Base-by-base conservation (phyloP, 306 rosid species). In the Dalbergia cochinchinensis region DNA sequence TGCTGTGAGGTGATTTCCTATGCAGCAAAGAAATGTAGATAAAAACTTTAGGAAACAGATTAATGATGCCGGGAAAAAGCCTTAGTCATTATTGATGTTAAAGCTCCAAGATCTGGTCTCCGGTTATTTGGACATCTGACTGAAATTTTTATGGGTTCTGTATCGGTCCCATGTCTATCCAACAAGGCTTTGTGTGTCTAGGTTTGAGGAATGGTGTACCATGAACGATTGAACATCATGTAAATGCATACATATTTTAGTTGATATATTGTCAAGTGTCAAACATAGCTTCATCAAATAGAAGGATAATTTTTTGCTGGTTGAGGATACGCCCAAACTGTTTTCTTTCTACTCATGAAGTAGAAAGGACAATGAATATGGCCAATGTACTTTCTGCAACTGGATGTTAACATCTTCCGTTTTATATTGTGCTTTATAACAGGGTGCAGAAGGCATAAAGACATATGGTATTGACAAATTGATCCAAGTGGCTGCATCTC, bases 371-470 rank as follows among this genome's bases (percentile, higher is more conserved):
- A 71, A 73, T 65, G n/a, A 12, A 18, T 35, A 42, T 64, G 74
- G 41, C 61, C 45, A 37, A 3, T 45, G 33, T 37, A 31, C 19
- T 10, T 64, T 63, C 47, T 68, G 68, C 54, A 12, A 60, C 66
- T 62, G 72, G 71, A 79, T 76, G 51, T 73, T 85, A 45, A 83
- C 15, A 62, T 62, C 35, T 71, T 44, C 58, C 74, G 39, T 41
- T 62, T 71, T 34, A 37, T 37, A 37, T 73, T 35, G 51, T 65
- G 60, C 50, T 74, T 58, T 34, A 15, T 85, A 71, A 80, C 75
- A 95, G 99, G 99, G 98, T 65, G 92, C 85, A 72, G 98, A 93
- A 78, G 99, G 97, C 66, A 95, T 92, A 77, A 90, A 90, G 64
- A 69, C 89, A 22, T 93, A 90, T 78, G 99, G 99, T 35, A 89